Conservation (phyloP, 805 yeast species). For the Candida mattraensis region DNA sequence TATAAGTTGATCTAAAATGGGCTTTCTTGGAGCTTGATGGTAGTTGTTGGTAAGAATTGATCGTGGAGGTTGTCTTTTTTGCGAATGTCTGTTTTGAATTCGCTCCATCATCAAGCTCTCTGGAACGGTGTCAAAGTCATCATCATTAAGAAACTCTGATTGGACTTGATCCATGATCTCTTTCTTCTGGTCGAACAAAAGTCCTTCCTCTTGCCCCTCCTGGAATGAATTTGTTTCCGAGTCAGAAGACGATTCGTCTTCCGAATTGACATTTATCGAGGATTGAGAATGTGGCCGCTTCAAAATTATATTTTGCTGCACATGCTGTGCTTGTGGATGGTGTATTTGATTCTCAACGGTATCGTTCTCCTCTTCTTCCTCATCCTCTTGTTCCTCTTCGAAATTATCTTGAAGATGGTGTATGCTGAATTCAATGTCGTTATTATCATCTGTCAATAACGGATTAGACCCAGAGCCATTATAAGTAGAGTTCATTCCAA, state of each 20-base stretch:
- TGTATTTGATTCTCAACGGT: neutral
- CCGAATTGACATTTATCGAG: slow-evolving; percentile 28
- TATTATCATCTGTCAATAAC: slow-evolving; percentile 30
- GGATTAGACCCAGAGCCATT: slow-evolving; percentile 29
- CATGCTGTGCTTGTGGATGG: slow-evolving; percentile 4
- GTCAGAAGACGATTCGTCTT: slow-evolving; percentile 25
- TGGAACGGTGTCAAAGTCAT: slow-evolving; percentile 28
- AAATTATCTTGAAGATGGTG: slow-evolving; percentile 23
- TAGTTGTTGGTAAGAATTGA: slow-evolving; percentile 6
- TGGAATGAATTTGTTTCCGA: slow-evolving; percentile 14
- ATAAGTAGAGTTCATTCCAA: slow-evolving; percentile 44
- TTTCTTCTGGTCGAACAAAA: slow-evolving; percentile 19
- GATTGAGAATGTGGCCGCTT: slow-evolving; percentile 17
- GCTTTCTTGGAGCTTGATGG: slow-evolving; percentile 5
- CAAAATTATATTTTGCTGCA: slow-evolving; percentile 1
- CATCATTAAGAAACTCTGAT: slow-evolving; percentile 28
- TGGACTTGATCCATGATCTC: slow-evolving; percentile 21
- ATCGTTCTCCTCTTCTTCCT: slow-evolving; percentile 12
- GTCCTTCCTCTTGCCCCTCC: slow-evolving; percentile 6
- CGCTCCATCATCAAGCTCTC: slow-evolving; percentile 30
- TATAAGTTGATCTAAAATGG: slow-evolving; percentile 18
- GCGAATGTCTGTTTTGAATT: slow-evolving; percentile 6
- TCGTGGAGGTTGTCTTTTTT: slow-evolving; percentile 5
- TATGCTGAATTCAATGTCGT: slow-evolving; percentile 25
- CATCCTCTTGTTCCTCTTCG: slow-evolving; percentile 22